Conservation (phyloP, 371 early-diverging fungal species). For the Nosema muscidifuracis region DNA sequence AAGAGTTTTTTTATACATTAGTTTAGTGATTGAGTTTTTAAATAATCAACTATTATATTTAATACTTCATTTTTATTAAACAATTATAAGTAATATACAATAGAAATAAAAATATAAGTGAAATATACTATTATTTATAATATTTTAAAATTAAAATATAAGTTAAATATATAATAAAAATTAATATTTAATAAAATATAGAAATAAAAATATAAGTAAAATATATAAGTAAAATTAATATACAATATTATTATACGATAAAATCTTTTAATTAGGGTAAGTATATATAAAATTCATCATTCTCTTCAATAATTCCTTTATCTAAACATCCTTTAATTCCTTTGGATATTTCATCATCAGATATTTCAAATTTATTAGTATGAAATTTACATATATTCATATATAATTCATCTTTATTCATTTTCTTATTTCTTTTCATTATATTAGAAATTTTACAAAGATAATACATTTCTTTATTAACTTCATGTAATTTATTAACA, state of each 20-base stretch:
- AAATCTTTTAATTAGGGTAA: conserved; percentile 10
- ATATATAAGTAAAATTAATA: background rate
- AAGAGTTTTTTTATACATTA: no score
- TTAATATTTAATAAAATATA: background rate
- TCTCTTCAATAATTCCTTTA: conserved; percentile 40
- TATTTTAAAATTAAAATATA: no score
- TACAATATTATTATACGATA: no score
- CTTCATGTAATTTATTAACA: conserved; percentile 3
- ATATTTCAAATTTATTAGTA: conserved; percentile 9
- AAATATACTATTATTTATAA: background rate
- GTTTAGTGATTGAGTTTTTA: background rate
- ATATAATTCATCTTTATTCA: background rate
- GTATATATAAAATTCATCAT: background rate
- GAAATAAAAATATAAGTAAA: background rate
- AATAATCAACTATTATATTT: background rate
- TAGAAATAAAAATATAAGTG: no score
- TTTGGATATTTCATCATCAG: background rate
- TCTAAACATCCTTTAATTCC: conserved; percentile 13
- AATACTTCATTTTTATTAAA: background rate
- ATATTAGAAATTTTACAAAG: conserved; percentile 25
- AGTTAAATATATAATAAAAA: background rate
- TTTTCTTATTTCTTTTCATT: conserved; percentile 25
- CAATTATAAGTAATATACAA: background rate
- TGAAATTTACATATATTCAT: background rate
- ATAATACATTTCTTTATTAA: conserved; percentile 19